Percentiles rank a stretch among this genome's conserved stretches.
phyloP scores from a whole-genome alignment of 331 rosid species.

The Saraca asoca region DNA sequence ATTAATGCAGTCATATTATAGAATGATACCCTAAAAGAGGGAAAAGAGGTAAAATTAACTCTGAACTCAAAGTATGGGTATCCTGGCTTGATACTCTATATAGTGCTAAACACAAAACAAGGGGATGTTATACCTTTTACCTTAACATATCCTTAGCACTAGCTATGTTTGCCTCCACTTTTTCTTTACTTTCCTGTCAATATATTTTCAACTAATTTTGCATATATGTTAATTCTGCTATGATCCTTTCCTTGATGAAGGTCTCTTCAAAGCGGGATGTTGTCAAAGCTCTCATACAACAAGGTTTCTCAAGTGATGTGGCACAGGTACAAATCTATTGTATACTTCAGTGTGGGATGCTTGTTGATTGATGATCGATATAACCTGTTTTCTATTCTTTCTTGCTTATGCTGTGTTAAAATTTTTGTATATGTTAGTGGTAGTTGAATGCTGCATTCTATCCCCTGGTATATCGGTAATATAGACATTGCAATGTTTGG shows the following conservation, averaged over 20 bases:
- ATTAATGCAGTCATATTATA: no score
- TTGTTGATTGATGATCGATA: no score
- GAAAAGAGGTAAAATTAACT: no score
- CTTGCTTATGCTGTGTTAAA: slow-evolving; percentile 23
- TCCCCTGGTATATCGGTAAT: slow-evolving; percentile 17
- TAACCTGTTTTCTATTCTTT: background rate
- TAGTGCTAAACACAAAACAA: no score
- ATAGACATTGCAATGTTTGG: slow-evolving; percentile 1
- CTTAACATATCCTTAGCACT: no score
- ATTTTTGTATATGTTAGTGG: slow-evolving; percentile 2
- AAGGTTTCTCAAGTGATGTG: slow-evolving; percentile 85
- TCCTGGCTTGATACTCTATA: no score
- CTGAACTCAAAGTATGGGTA: no score
- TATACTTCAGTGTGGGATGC: background rate
- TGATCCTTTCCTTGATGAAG: slow-evolving; percentile 44
- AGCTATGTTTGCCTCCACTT: background rate
- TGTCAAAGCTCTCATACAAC: slow-evolving; percentile 58
- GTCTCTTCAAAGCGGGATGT: slow-evolving; percentile 73
- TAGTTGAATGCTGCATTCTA: slow-evolving; percentile 9
- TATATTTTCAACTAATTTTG: slow-evolving; percentile 10
- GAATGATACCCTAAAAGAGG: no score
- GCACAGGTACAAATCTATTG: slow-evolving; percentile 63
- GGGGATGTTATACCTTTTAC: no score
- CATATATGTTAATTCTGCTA: slow-evolving; percentile 17
- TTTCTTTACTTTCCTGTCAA: background rate